These are phyloP conservation scores for Clitocybe nebularis DNA, from an alignment of 1,284 basidiomycete genomes.

Conservation along the genomic window DNA sequence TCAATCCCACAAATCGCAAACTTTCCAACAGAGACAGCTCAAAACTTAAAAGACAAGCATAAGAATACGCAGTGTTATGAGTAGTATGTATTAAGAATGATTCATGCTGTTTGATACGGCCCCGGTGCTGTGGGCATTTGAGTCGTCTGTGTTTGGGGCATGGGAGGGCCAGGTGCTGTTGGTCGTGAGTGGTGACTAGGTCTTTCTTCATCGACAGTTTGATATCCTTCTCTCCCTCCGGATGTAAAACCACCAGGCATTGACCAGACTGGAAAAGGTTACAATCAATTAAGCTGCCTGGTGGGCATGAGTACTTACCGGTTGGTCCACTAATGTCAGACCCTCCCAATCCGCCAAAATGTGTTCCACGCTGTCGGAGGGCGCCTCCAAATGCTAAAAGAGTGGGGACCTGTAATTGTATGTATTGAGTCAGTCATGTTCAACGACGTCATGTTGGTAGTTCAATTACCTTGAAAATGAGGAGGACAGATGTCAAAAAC, in stretches of 20 bases:
- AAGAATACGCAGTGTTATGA: background rate
- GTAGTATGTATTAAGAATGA: background rate
- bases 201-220: constrained; percentile 65
- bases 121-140: constrained; percentile 33
- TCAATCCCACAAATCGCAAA: too few relatives aligned
- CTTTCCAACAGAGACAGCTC: background rate
- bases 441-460: background rate
- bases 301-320: constrained; percentile 32
- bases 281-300: constrained; percentile 3
- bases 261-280: constrained; percentile 60
- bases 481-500: constrained; percentile 53
- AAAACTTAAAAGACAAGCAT: background rate
- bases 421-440: background rate
- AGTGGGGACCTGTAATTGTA: constrained; percentile 48
- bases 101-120: constrained; percentile 52
- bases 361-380: constrained; percentile 60
- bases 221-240: constrained; percentile 61
- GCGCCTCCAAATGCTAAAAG: constrained; percentile 50
- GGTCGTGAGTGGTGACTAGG: constrained; percentile 18
- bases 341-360: constrained; percentile 55
- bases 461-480: constrained; percentile 60
- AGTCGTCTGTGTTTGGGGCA: constrained; percentile 20
- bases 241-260: constrained; percentile 81
- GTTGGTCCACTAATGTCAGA: constrained; percentile 60
- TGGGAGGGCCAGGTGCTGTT: constrained; percentile 17